Base-by-base conservation (phyloP, 306 rosid genomes). In the Aeschynomene evenia region DNA sequence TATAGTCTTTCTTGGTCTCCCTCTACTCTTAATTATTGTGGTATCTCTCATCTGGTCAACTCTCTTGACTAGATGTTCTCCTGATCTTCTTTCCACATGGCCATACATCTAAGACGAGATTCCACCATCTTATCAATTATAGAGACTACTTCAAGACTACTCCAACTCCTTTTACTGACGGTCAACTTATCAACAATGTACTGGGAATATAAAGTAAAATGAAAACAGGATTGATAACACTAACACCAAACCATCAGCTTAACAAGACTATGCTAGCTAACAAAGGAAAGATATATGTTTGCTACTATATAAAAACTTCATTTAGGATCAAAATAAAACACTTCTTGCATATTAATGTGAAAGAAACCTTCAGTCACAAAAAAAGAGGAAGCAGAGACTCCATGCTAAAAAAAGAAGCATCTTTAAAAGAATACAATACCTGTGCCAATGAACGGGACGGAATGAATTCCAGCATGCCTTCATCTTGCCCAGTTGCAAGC, bases 401-500 rank as follows among this genome's bases (percentile, higher is more conserved):
- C 46, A 57, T 10, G 18, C 45, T 39, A 58, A 58, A 31, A n/a
- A 13, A 69, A 36, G 43, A 71, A 49, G 57, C 67, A 72, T 18
- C 23, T 74, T 71, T 26, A 51, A 4, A 52, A 62, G 54, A 37
- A 68, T 33, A 18, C 34, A 21, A 52, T 78, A 94, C 97, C 95
- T 69, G 92, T 0, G 99, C 99, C 74, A 91, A 80, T 29, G 99
- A 85, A 56, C 83, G 92, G 33, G 99, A 94, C 63, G 99, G 99
- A 74, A 94, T 89, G 59, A 88, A 89, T 75, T 94, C 97, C 81
- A 91, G 14, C 97, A 94, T 91, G 87, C 99, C 97, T 85, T 94
- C 99, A 77, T 94, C 99, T 84, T 94, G 99, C 66, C 96, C 99
- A 51, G 97, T 94, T 31, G 99, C 99, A 39, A 94, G 86, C 76